phyloP scores from a whole-genome alignment of 805 yeast genomes.

The Debaryomyces prosopidis region DNA sequence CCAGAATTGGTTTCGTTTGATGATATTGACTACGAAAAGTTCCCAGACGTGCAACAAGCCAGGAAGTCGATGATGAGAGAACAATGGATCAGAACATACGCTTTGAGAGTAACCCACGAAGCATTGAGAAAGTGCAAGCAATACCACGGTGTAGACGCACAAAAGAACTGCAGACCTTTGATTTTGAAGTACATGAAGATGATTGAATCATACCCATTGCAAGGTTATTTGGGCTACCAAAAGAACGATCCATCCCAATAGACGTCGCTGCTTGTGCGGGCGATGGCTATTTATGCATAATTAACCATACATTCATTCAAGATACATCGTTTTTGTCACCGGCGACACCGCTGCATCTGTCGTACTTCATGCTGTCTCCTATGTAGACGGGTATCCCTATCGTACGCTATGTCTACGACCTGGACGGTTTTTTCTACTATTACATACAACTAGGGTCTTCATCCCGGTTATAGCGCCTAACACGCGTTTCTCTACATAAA shows the following conservation, averaged over 20 bases:
- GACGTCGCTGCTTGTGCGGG: background rate
- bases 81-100: slow-evolving; percentile 73
- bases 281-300: background rate
- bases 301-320: too few relatives aligned
- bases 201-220: slow-evolving; percentile 66
- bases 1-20: slow-evolving; percentile 81
- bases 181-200: slow-evolving; percentile 76
- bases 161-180: slow-evolving; percentile 77
- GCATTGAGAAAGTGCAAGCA: slow-evolving; percentile 80
- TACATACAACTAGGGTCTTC: background rate
- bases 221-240: slow-evolving; percentile 83
- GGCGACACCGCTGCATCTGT: too few relatives aligned
- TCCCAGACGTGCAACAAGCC: slow-evolving; percentile 64
- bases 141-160: slow-evolving; percentile 47
- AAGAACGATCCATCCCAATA: slow-evolving; percentile 78
- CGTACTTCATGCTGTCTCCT: too few relatives aligned
- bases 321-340: too few relatives aligned
- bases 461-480: background rate
- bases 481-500: background rate
- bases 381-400: too few relatives aligned
- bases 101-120: slow-evolving; percentile 65
- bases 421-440: background rate
- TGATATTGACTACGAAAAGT: slow-evolving; percentile 73
- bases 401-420: too few relatives aligned
- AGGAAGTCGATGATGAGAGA: slow-evolving; percentile 77